These are phyloP conservation scores for Eucalyptus virginea DNA, from an alignment of 345 rosid species.

Conservation along the genomic window DNA sequence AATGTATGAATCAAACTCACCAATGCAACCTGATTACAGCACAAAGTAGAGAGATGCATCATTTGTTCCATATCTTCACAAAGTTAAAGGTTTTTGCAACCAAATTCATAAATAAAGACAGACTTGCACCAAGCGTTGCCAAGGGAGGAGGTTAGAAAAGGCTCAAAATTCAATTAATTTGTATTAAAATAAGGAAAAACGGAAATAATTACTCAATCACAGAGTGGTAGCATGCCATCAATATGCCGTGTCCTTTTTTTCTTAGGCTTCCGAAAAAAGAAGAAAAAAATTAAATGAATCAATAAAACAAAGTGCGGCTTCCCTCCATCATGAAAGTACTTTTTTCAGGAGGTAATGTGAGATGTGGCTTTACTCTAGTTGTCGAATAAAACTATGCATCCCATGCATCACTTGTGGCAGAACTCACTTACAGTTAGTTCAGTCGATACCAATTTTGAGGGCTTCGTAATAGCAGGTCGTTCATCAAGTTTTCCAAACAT, in stretches of 20 bases:
- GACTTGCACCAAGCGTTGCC: no score
- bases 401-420: no score
- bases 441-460: conserved; percentile 78
- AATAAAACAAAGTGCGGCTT: fast-evolving
- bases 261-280: not conserved
- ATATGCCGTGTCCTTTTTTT: not conserved
- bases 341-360: no score
- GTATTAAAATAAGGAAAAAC: not conserved
- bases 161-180: not conserved
- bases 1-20: not conserved
- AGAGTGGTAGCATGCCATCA: not conserved
- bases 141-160: not conserved
- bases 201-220: not conserved
- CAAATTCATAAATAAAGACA: not conserved
- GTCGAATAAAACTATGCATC: no score
- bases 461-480: conserved; percentile 67
- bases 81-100: not conserved
- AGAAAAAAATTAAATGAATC: no score
- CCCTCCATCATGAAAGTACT: no score
- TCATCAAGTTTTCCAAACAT: conserved; percentile 80
- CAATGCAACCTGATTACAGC: not conserved
- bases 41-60: not conserved
- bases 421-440: conserved; percentile 46
- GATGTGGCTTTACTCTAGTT: not conserved
- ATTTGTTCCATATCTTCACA: not conserved